Percentiles rank a stretch among this genome's conserved stretches.
Evolutionary conservation across 768 basidiomycete species (phyloP).

Genomic region (Kwoniella botswanensis): DNA sequence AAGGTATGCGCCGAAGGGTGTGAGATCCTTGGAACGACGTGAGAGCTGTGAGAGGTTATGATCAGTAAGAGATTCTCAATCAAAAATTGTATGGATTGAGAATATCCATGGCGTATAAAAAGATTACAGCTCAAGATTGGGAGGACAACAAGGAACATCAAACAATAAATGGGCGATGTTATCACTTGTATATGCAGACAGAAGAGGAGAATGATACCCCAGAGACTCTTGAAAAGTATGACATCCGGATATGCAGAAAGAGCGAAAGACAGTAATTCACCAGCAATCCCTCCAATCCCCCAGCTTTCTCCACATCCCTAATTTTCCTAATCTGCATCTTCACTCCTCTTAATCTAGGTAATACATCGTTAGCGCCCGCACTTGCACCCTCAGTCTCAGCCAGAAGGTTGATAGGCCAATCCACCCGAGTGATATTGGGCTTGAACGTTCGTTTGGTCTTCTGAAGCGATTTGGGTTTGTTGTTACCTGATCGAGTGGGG

Average conservation of each 20-base stretch:
- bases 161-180: too few species aligned
- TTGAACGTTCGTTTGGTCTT: slow-evolving; percentile 53
- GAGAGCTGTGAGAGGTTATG: slow-evolving; percentile 38
- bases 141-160: too few species aligned
- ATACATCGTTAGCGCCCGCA: not conserved
- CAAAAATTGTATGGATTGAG: too few species aligned
- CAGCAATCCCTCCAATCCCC: slow-evolving; percentile 56
- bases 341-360: slow-evolving; percentile 42
- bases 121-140: too few species aligned
- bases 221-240: not conserved
- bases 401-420: slow-evolving; percentile 37
- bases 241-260: not conserved
- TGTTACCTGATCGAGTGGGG: slow-evolving; percentile 49
- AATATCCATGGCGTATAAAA: too few species aligned
- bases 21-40: slow-evolving; percentile 44
- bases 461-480: slow-evolving; percentile 56
- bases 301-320: slow-evolving; percentile 54
- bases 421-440: slow-evolving; percentile 47
- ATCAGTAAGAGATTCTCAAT: not conserved
- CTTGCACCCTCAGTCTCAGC: not conserved
- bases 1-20: slow-evolving; percentile 49
- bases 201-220: too few species aligned
- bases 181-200: too few species aligned
- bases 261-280: slow-evolving; percentile 34
- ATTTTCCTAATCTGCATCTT: slow-evolving; percentile 52